phyloP scores from a whole-genome alignment of 441 rosid genomes.

The Adansonia grandidieri region DNA sequence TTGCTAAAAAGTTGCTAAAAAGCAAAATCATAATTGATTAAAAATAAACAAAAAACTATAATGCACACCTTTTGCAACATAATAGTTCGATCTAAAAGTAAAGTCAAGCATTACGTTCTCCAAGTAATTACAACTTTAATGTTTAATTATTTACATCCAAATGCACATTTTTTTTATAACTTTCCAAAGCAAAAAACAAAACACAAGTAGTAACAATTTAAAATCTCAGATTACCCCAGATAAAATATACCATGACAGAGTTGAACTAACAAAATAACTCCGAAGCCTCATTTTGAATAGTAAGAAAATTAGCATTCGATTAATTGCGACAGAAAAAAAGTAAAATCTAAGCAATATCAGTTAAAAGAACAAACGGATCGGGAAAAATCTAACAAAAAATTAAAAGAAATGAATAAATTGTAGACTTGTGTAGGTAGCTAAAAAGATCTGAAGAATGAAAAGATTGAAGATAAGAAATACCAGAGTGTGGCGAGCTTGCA shows the following conservation, averaged over 20 bases:
- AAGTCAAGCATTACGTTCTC: background rate
- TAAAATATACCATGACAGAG: background rate
- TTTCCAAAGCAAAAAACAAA: background rate
- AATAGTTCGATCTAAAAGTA: background rate
- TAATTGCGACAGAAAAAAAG: background rate
- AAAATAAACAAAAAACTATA: background rate
- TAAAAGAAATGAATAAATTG: slow-evolving; percentile 12
- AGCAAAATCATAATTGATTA: background rate
- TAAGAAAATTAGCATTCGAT: background rate
- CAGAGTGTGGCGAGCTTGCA: slow-evolving; percentile 37
- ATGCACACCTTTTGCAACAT: slow-evolving; percentile 9
- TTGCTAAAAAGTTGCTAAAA: background rate
- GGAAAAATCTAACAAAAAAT: background rate
- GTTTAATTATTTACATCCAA: background rate
- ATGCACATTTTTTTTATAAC: background rate
- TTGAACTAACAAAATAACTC: background rate
- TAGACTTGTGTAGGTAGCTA: background rate
- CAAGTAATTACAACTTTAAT: background rate
- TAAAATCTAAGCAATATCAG: background rate
- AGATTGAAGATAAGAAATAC: slow-evolving; percentile 9
- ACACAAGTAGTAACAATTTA: background rate
- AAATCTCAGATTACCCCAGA: slow-evolving; percentile 11
- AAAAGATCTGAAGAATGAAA: background rate
- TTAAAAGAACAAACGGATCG: background rate
- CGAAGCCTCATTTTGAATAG: background rate